Percentiles rank a stretch among this genome's conserved stretches.
These are phyloP conservation scores for Salvia hispanica DNA, from an alignment of 257 asterid genomes.

Conservation along the genomic window DNA sequence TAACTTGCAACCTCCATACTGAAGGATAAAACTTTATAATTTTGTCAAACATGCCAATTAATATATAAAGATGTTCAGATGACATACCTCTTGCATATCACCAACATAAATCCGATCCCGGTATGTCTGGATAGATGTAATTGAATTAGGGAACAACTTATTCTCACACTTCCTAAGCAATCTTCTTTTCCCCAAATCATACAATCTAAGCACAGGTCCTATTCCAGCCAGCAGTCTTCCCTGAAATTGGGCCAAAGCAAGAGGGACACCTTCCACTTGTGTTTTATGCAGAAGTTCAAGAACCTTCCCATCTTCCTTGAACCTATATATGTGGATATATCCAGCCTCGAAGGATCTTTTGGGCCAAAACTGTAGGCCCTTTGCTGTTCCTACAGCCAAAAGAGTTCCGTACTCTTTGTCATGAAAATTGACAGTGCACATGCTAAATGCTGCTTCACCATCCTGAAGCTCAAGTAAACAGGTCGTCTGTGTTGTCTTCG, in stretches of 20 bases:
- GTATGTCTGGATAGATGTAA: constrained; percentile 85
- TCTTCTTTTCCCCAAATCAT: constrained; percentile 90
- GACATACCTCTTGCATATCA: constrained; percentile 97
- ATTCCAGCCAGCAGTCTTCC: constrained; percentile 93
- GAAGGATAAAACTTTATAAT: neutral
- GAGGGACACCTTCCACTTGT: constrained; percentile 95
- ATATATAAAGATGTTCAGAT: constrained; percentile 21
- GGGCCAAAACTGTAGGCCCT: constrained; percentile 96
- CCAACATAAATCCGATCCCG: constrained; percentile 98
- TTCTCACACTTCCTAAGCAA: constrained; percentile 96
- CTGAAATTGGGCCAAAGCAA: constrained; percentile 92
- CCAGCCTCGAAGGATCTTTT: constrained; percentile 83
- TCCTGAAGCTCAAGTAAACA: constrained; percentile 98
- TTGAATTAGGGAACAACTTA: constrained; percentile 84
- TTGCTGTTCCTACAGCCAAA: constrained; percentile 95
- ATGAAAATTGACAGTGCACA: constrained; percentile 92
- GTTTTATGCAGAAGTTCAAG: constrained; percentile 98
- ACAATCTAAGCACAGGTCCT: constrained; percentile 89
- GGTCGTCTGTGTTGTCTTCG: constrained; percentile 77
- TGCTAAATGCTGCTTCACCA: constrained; percentile 97
- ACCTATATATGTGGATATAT: constrained; percentile 86
- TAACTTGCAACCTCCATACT: neutral
- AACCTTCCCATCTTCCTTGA: constrained; percentile 93
- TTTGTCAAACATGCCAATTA: neutral
- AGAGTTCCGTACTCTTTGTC: constrained; percentile 96